Evolutionary conservation across 2,329 filamentous ascomycete genomes (phyloP).

Genomic region (Cordyceps sp.): DNA sequence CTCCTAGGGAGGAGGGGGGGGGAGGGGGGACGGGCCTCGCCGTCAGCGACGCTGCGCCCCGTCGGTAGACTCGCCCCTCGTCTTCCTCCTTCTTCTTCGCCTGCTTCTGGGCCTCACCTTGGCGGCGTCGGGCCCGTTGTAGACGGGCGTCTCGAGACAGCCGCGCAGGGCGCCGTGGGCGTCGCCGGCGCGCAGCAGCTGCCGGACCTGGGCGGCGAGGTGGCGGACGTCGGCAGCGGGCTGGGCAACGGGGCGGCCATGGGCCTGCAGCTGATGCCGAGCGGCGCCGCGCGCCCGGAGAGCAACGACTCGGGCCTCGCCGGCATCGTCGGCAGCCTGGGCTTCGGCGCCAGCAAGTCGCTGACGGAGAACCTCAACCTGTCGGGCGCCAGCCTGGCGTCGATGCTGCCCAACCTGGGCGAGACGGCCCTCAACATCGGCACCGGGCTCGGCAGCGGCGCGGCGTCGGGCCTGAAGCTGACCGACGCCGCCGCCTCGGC

Average conservation of each 20-base stretch:
- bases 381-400: too few species aligned
- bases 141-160: constrained; percentile 75
- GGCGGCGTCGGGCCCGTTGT: constrained; percentile 38
- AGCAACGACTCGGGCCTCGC: constrained; percentile 7
- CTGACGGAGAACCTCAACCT: constrained; percentile 10
- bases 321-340: constrained; percentile 9
- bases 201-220: constrained; percentile 27
- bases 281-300: constrained; percentile 4
- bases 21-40: too few species aligned
- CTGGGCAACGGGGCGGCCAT: constrained; percentile 9
- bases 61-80: too few species aligned
- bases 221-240: constrained; percentile 7
- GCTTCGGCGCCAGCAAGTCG: constrained; percentile 11
- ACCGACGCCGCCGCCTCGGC: too few species aligned
- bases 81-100: too few species aligned
- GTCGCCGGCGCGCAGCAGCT: constrained; percentile 76
- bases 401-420: too few species aligned
- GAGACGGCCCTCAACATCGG: too few species aligned
- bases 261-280: constrained; percentile 7
- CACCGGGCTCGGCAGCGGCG: too few species aligned
- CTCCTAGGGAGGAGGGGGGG: constrained; percentile 43
- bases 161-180: constrained; percentile 71
- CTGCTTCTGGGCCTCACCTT: too few species aligned
- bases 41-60: too few species aligned
- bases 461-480: too few species aligned